Evolutionary conservation across 306 rosid species (phyloP), one percentile per base, ranked within the genome.

Genomic region (Sophora flavescens): DNA sequence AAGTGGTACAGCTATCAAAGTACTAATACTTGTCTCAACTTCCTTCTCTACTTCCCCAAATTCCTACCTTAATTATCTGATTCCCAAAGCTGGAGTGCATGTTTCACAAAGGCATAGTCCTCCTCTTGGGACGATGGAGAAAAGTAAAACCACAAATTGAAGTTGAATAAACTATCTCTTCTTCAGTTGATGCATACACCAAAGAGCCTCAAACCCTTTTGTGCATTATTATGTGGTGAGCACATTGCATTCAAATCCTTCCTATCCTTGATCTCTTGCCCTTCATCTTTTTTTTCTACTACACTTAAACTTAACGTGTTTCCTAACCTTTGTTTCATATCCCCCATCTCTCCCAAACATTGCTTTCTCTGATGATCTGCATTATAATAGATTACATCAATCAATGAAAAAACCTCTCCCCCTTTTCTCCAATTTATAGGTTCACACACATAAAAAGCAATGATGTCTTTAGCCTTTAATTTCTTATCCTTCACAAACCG

Each of bases 401-500:
- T 84, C 79, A 87, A 44, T 39, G 30, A 67, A 22, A 82, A 78
- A 10, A 66, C 14, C 22, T 58, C 16, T 2, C 38, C 57, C 36
- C 44, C 35, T 47, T 38, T 66, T 47, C 17, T 57, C 2, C 17
- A 9, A 39, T 41, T 45, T 8, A 35, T 2, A 51, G 64, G 74
- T 26, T 85, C 75, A 36, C 96, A 80, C 57, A 36, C 45, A 14
- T 70, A 91, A 81, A 91, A 91, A 3, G 30, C 85, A 63, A 91
- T 30, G 9, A 72, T 78, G 70, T 89, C 93, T 39, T 79, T 81
- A 11, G 90, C 87, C 73, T 80, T 87, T 13, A 91, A 53, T 3
- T 70, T 68, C 17, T 78, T 85, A 14, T 88, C 86, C 86, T 84
- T 89, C 44, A 89, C 96, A 59, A 87, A 89, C 63, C 84, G 72